phyloP scores from a whole-genome alignment of 345 rosid genomes.

The Melaleuca quinquenervia region DNA sequence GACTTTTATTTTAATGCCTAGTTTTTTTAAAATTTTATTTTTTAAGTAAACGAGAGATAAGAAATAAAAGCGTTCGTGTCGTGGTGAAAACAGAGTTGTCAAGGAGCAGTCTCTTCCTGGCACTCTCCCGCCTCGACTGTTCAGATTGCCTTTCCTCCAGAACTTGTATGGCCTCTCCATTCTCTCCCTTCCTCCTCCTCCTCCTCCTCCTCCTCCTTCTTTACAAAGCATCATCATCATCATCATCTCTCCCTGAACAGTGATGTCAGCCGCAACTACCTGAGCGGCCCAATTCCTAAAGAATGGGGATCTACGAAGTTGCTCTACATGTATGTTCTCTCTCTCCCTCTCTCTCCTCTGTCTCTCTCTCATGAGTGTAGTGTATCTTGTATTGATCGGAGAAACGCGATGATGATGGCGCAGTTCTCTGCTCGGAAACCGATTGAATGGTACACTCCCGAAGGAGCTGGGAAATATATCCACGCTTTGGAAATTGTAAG shows the following conservation, averaged over 20 bases:
- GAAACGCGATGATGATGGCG: not conserved
- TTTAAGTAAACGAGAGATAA: too few relatives aligned
- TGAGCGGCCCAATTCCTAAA: not conserved
- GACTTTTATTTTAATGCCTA: not conserved
- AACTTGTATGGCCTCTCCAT: not conserved
- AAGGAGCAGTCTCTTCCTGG: not conserved
- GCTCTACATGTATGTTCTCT: not conserved
- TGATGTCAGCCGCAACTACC: conserved; percentile 2
- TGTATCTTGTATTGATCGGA: not conserved
- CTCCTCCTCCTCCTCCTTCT: not conserved
- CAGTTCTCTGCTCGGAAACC: conserved; percentile 1
- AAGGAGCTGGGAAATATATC: conserved; percentile 1
- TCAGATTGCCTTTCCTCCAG: not conserved
- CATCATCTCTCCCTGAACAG: not conserved
- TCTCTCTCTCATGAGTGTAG: not conserved
- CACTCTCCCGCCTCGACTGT: not conserved
- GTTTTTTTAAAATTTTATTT: too few relatives aligned
- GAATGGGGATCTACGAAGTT: not conserved
- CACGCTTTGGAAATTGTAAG: conserved; percentile 1
- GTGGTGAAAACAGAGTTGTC: not conserved
- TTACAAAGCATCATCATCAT: not conserved
- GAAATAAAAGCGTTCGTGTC: too few relatives aligned
- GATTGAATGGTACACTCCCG: conserved; percentile 1
- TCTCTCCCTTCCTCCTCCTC: not conserved
- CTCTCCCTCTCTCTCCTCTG: not conserved